These are phyloP conservation scores for Leptosphaerulina australis DNA, from an alignment of 2,329 filamentous ascomycete genomes.

Conservation along the genomic window DNA sequence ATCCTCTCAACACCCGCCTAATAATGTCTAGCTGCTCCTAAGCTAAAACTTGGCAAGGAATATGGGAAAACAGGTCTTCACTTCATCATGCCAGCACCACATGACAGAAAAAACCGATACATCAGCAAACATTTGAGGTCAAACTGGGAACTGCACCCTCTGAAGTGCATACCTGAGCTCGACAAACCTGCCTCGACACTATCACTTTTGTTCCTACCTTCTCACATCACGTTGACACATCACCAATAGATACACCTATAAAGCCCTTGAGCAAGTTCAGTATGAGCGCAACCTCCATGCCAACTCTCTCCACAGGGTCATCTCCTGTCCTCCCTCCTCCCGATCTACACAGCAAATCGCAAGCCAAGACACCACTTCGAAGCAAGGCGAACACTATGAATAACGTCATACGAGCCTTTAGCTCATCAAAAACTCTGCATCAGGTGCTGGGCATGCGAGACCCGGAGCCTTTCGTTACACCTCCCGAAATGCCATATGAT, in stretches of 20 bases:
- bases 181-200: not conserved
- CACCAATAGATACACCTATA: not conserved
- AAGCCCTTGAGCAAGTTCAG: not conserved
- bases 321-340: not conserved
- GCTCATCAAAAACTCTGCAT: conserved; percentile 17
- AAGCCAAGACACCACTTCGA: not conserved
- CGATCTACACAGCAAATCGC: conserved; percentile 4
- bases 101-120: not conserved
- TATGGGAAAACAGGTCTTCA: conserved; percentile 1
- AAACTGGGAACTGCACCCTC: not conserved
- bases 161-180: not conserved
- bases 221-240: not conserved
- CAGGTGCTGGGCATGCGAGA: conserved; percentile 19
- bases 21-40: not conserved
- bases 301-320: not conserved
- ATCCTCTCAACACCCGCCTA: not conserved
- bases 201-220: not conserved
- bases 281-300: conserved; percentile 3
- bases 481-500: not conserved
- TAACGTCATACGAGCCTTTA: conserved; percentile 7
- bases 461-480: conserved; percentile 17
- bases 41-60: not conserved
- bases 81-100: conserved; percentile 4
- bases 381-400: conserved; percentile 4
- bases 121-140: not conserved